Percentiles rank a stretch among this genome's conserved stretches.
phyloP scores from a whole-genome alignment of 2,329 filamentous ascomycete species.

The Colletotrichum liaoningense region DNA sequence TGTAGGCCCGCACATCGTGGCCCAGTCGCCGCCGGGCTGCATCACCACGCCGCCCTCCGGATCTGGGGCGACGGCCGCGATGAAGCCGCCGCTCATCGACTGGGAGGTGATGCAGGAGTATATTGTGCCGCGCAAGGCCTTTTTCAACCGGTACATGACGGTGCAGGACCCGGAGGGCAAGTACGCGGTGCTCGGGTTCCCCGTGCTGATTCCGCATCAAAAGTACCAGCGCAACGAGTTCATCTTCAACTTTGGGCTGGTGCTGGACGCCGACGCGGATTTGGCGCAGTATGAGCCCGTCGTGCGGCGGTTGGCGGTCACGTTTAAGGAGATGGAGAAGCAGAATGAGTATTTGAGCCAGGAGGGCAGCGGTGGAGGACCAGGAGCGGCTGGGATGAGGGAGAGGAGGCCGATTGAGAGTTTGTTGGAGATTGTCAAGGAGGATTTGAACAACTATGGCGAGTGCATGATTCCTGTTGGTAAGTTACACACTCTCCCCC shows the following conservation, averaged over 20 bases:
- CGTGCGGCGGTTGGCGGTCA: slow-evolving; percentile 84
- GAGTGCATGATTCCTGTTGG: slow-evolving; percentile 99
- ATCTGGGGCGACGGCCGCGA: slow-evolving; percentile 43
- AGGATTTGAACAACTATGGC: slow-evolving; percentile 96
- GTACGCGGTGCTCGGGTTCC: slow-evolving; percentile 86
- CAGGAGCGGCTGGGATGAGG: neutral
- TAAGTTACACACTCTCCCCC: slow-evolving; percentile 53
- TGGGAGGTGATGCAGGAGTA: slow-evolving; percentile 91
- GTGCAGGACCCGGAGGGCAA: slow-evolving; percentile 77
- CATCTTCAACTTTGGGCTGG: slow-evolving; percentile 97
- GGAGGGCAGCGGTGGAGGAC: slow-evolving; percentile 54
- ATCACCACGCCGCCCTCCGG: slow-evolving; percentile 63
- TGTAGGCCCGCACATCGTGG: slow-evolving; percentile 70
- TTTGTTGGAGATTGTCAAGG: slow-evolving; percentile 81
- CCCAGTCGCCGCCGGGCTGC: slow-evolving; percentile 71
- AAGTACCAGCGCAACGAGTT: slow-evolving; percentile 94
- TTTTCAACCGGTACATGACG: slow-evolving; percentile 91
- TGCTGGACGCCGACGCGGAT: slow-evolving; percentile 75
- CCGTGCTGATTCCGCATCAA: slow-evolving; percentile 85
- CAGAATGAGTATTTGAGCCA: slow-evolving; percentile 85
- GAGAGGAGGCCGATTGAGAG: slow-evolving; percentile 79
- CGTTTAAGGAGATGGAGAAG: slow-evolving; percentile 91
- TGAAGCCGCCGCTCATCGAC: slow-evolving; percentile 77
- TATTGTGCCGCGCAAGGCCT: slow-evolving; percentile 93
- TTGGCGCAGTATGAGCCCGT: slow-evolving; percentile 86